Evolutionary conservation across 1,284 basidiomycete genomes (phyloP), one percentile per base, ranked within the genome.

Genomic region (Naganishia liquefaciens): DNA sequence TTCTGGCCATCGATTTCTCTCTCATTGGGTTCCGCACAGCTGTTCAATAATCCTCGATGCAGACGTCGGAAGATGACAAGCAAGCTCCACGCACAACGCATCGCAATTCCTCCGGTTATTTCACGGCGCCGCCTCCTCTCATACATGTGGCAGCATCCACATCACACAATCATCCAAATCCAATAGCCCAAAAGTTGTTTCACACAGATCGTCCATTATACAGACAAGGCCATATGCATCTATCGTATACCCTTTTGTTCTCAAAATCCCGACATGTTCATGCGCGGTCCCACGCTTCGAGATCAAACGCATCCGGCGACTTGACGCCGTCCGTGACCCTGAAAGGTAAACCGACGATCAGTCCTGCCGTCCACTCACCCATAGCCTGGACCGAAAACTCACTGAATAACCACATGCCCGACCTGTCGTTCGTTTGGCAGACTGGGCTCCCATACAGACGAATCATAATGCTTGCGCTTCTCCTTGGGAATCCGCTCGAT

Each of bases 381-480:
- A 15, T 19, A 11, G 23, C 27, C 23, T 4, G 17, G 27, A 42
- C 27, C n/a, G n/a, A n/a, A n/a, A 42, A 65, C 64, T 65, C 39
- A 65, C 76, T 77, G 75, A 25, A 77, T 74, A 3, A 70, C 69
- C 15, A 75, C 68, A 53, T 72, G 61, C 17, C 75, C 76, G 10
- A 77, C 76, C 49, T 74, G 75, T 43, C 74, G 55, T 61, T 76
- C 76, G 39, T 73, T 75, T 23, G 69, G 68, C 28, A 73, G 74
- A 57, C 72, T 70, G 49, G 75, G 74, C 1, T 74, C 73, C 57
- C 71, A 74, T 57, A 70, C 67, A 69, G 70, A 73, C 15, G 76
- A 74, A 58, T 77, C 74, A 37, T 69, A 69, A 28, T 72, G 69
- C 47, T 58, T 68, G 37, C 74, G 63, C 55, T 75, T 74, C 40